Conservation (phyloP, 306 rosid species). For the Fragaria ananassa region DNA sequence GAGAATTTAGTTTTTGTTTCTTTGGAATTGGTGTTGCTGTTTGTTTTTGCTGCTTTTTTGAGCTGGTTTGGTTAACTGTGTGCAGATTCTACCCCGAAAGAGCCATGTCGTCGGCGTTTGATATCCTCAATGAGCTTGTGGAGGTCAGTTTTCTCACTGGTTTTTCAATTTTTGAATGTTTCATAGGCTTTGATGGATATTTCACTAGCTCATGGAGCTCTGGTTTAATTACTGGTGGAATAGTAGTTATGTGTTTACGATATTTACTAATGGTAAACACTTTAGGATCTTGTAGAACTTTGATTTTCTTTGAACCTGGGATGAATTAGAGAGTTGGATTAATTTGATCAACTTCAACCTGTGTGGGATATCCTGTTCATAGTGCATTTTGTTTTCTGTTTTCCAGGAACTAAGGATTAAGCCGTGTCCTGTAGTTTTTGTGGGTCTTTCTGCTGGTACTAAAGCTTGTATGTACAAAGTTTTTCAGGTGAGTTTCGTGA, state of each 20-base stretch:
- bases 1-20: not conserved
- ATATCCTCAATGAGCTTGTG: slow-evolving; percentile 76
- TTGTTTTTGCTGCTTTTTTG: not conserved
- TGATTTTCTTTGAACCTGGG: not conserved
- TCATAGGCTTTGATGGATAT: slow-evolving; percentile 19
- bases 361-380: not conserved
- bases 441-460: slow-evolving; percentile 75
- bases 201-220: slow-evolving; percentile 15
- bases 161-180: slow-evolving; percentile 13
- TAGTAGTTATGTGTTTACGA: too few relatives aligned
- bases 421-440: slow-evolving; percentile 81
- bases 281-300: not conserved
- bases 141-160: slow-evolving; percentile 53
- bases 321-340: not conserved
- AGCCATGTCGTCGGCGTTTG: slow-evolving; percentile 66
- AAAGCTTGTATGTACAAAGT: slow-evolving; percentile 84
- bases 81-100: slow-evolving; percentile 80
- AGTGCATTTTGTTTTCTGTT: slow-evolving; percentile 18
- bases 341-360: slow-evolving; percentile 16
- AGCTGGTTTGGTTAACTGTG: not conserved
- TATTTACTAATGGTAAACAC: not conserved
- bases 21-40: not conserved
- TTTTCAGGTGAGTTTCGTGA: slow-evolving; percentile 57
- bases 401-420: slow-evolving; percentile 69
- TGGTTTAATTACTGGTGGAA: not conserved